These are phyloP conservation scores for Eucalyptus pumila DNA, from an alignment of 345 rosid genomes.

Conservation along the genomic window DNA sequence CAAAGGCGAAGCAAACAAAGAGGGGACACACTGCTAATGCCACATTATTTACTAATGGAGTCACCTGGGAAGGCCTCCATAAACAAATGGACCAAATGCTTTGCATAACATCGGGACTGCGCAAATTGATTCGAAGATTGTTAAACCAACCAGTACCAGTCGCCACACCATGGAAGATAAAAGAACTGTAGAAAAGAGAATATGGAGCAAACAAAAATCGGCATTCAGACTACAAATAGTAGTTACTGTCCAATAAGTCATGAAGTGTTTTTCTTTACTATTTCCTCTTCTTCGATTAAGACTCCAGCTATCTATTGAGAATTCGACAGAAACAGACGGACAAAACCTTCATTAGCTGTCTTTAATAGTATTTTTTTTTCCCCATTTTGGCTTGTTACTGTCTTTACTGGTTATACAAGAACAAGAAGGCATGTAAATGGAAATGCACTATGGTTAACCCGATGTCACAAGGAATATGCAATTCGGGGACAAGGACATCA, in stretches of 20 bases:
- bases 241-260: background rate
- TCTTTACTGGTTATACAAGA: background rate
- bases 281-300: background rate
- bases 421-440: background rate
- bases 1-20: background rate
- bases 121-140: background rate
- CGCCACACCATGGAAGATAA: background rate
- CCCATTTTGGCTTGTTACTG: background rate
- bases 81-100: background rate
- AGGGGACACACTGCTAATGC: background rate
- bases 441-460: background rate
- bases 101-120: background rate
- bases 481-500: background rate
- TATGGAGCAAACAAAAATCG: background rate
- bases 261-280: background rate
- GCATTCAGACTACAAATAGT: background rate
- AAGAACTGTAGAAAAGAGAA: background rate
- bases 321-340: background rate
- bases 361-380: background rate
- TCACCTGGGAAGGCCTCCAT: background rate
- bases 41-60: background rate
- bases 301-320: background rate
- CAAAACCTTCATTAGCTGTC: background rate
- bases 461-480: background rate
- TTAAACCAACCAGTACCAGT: background rate